Conservation (phyloP, 108 stramenopile genomes). For the Epithemia pelagica region DNA sequence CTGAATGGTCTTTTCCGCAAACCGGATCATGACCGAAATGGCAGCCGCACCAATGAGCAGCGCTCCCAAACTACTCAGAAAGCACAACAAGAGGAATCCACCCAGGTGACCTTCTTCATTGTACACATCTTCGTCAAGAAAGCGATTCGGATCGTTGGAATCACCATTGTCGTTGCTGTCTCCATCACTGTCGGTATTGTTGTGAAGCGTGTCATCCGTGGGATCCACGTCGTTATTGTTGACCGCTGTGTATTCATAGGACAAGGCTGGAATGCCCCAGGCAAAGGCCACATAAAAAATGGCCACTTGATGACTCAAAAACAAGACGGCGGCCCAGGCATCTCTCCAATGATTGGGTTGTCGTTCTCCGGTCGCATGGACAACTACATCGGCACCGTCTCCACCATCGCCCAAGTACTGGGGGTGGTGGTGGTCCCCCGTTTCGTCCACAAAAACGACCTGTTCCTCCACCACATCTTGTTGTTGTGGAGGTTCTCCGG, state of each 20-base stretch:
- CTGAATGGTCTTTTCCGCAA: constrained; percentile 29
- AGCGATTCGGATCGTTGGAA: background rate
- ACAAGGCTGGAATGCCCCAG: constrained; percentile 5
- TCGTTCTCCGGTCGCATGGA: constrained; percentile 13
- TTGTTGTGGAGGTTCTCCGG: background rate
- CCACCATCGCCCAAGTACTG: no score
- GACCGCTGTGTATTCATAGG: background rate
- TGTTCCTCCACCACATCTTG: background rate
- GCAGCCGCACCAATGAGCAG: constrained; percentile 12
- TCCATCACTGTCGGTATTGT: background rate
- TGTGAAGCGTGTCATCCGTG: background rate
- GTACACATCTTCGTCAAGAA: background rate
- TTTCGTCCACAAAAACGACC: background rate
- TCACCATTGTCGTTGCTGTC: background rate
- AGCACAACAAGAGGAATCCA: constrained; percentile 7
- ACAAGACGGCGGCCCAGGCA: constrained; percentile 23
- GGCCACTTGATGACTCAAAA: background rate
- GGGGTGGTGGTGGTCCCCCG: no score
- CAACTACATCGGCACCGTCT: background rate
- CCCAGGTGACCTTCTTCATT: background rate
- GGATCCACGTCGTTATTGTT: no score
- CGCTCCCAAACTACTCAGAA: constrained; percentile 12
- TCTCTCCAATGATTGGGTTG: constrained; percentile 35
- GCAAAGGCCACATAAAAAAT: constrained; percentile 6
- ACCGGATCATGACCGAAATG: constrained; percentile 7